A percentile compares a stretch with the other conserved stretches of the same genome.
phyloP scores from a whole-genome alignment of 2,329 filamentous ascomycete species.

The Phaeomoniella chlamydospora region DNA sequence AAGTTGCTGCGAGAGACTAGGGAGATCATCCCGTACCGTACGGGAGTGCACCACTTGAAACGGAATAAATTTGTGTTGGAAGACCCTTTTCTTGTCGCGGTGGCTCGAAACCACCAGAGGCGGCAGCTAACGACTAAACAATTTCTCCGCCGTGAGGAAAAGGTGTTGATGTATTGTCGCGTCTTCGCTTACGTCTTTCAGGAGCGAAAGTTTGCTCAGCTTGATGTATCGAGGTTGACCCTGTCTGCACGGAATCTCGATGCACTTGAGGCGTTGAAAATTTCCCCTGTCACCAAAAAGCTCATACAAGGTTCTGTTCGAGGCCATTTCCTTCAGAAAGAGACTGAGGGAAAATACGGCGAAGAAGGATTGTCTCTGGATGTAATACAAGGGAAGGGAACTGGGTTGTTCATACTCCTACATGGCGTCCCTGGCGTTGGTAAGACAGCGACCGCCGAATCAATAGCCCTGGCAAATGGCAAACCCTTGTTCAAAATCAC shows the following conservation, averaged over 20 bases:
- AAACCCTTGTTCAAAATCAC: conserved; percentile 36
- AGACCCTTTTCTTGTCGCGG: not conserved
- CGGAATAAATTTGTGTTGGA: not conserved
- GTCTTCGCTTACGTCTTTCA: not conserved
- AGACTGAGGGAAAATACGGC: not conserved
- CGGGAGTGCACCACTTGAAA: not conserved
- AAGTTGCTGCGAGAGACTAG: not conserved
- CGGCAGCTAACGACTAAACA: not conserved
- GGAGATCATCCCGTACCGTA: not conserved
- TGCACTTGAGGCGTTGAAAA: not conserved
- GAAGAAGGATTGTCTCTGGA: not conserved
- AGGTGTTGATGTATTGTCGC: not conserved
- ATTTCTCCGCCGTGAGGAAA: not conserved
- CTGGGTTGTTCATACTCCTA: not conserved
- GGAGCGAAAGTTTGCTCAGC: not conserved
- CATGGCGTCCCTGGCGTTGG: conserved; percentile 1
- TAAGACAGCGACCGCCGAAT: conserved; percentile 4
- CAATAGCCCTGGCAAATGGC: conserved; percentile 7
- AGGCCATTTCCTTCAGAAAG: not conserved
- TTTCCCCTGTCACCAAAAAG: not conserved
- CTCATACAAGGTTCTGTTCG: not conserved
- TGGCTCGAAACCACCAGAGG: not conserved
- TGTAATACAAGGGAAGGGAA: conserved; percentile 1
- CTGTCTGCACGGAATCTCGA: not conserved
- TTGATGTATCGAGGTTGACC: not conserved